phyloP scores from a whole-genome alignment of 352 stramenopile species.

The Phytophthora chlamydospora region DNA sequence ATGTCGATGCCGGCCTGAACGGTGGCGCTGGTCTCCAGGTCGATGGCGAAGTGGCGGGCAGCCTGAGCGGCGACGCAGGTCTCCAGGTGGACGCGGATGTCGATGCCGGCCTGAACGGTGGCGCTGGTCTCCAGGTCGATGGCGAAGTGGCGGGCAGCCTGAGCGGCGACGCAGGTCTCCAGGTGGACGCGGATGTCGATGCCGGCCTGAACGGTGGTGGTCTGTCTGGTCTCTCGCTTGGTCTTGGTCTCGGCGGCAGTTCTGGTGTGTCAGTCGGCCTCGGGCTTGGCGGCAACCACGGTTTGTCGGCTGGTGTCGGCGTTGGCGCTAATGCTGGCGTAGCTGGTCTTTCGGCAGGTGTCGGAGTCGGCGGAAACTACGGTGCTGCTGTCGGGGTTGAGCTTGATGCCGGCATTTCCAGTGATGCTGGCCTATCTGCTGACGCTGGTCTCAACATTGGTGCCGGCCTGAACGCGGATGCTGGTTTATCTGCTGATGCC shows the following conservation, averaged over 20 bases:
- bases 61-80: neutral
- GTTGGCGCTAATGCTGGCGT: neutral
- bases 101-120: neutral
- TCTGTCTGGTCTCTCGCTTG: neutral
- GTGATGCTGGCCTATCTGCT: neutral
- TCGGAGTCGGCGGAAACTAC: neutral
- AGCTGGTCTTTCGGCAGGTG: neutral
- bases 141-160: neutral
- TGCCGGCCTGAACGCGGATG: neutral
- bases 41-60: slow-evolving; percentile 1
- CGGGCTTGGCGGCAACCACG: neutral
- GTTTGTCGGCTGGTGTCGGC: neutral
- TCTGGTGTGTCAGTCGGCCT: too few species aligned
- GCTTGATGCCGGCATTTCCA: neutral
- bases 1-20: neutral
- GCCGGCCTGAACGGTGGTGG: neutral
- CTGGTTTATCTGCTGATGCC: slow-evolving; percentile 1
- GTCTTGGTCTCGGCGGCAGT: neutral
- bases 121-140: neutral
- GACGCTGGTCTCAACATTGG: neutral
- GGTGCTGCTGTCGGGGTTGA: too few species aligned
- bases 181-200: neutral
- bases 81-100: neutral
- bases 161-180: too few species aligned
- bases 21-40: neutral